A percentile compares a stretch with the other conserved stretches of the same genome.
These are phyloP conservation scores for Grigorovia humatica DNA, from an alignment of 805 yeast genomes.

Conservation along the genomic window DNA sequence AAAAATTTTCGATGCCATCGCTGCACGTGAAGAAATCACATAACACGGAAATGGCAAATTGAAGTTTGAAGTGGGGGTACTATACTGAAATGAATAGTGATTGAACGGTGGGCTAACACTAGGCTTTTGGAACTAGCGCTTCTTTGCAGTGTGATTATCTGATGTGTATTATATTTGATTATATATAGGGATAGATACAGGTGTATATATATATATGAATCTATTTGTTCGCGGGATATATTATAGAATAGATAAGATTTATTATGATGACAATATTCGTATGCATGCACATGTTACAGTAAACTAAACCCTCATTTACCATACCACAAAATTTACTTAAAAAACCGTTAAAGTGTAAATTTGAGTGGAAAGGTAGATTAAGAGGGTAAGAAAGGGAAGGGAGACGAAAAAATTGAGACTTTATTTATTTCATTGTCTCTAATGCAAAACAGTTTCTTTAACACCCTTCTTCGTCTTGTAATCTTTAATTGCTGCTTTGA, in stretches of 20 bases:
- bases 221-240: not conserved
- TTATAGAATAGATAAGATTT: not conserved
- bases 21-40: not conserved
- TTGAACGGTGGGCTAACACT: too few species aligned
- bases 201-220: conserved; percentile 1
- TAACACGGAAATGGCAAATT: not conserved
- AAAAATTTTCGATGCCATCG: not conserved
- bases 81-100: too few species aligned
- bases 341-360: too few species aligned
- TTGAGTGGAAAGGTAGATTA: too few species aligned
- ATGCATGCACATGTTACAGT: too few species aligned
- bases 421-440: not conserved
- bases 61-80: not conserved
- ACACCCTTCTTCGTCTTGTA: conserved; percentile 67
- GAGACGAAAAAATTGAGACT: not conserved
- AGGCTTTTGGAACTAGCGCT: too few species aligned
- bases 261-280: not conserved
- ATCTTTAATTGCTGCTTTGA: conserved; percentile 93
- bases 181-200: not conserved
- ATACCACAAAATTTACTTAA: too few species aligned
- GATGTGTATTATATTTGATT: not conserved
- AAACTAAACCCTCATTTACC: too few species aligned
- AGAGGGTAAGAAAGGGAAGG: not conserved
- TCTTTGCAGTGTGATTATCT: not conserved
- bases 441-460: conserved; percentile 13